Percentiles rank a stretch among this genome's conserved stretches.
Conservation (phyloP, 352 stramenopile species). For the Elongisporangium undulatum region DNA sequence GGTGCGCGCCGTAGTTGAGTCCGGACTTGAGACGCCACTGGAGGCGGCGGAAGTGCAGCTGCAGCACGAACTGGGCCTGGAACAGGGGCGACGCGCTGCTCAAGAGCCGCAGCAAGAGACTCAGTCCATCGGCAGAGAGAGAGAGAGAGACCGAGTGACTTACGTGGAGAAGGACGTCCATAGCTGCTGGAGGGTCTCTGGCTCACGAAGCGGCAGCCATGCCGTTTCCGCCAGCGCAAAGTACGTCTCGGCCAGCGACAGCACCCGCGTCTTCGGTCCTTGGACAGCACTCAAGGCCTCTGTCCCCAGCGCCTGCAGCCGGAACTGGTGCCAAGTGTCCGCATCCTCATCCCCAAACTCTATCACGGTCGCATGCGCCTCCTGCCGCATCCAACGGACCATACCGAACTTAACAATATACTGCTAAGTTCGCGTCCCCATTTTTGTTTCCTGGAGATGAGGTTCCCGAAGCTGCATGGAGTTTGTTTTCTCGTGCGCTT, state of each 20-base stretch:
- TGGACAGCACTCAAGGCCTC: neutral
- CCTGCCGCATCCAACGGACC: neutral
- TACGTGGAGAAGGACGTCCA: neutral
- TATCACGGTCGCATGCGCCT: neutral
- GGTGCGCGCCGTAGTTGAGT: conserved; percentile 70
- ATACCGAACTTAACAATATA: neutral
- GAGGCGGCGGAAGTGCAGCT: conserved; percentile 56
- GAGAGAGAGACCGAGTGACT: neutral
- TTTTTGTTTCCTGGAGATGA: neutral
- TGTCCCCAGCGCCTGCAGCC: neutral
- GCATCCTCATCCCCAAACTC: neutral
- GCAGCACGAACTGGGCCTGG: conserved; percentile 28
- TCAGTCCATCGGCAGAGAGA: conserved; percentile 1
- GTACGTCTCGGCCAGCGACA: neutral
- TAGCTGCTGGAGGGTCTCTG: neutral
- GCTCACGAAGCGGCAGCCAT: neutral
- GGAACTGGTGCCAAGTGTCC: neutral
- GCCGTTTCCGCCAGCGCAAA: neutral
- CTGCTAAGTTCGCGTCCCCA: neutral
- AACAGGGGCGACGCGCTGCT: conserved; percentile 27
- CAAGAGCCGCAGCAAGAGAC: neutral
- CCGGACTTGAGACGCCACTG: conserved; percentile 51
- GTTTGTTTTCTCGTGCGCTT: neutral
- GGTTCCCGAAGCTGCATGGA: neutral
- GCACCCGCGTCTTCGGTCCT: neutral